Conservation (phyloP, 2,329 filamentous ascomycete genomes). For the Alternaria arborescens region DNA sequence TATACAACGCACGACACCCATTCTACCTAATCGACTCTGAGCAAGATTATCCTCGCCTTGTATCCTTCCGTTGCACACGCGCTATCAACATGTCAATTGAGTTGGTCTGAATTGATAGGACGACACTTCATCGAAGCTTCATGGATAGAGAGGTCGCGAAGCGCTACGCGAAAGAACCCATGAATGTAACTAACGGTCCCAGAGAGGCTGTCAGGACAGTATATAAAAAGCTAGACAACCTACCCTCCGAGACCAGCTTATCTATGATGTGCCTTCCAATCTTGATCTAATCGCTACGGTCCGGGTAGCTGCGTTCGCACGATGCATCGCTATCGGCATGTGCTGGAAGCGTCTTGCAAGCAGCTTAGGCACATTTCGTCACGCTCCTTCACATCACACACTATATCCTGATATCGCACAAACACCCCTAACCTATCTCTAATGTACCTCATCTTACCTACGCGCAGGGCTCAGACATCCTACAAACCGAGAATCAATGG, state of each 20-base stretch:
- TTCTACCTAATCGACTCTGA: background rate
- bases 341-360: background rate
- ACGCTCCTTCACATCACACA: background rate
- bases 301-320: background rate
- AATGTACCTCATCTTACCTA: constrained; percentile 7
- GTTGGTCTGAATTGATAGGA: background rate
- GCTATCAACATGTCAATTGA: background rate
- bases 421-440: background rate
- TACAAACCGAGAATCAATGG: constrained; percentile 11
- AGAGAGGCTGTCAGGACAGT: background rate
- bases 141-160: background rate
- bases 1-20: background rate
- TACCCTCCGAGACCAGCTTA: background rate
- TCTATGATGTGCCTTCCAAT: background rate
- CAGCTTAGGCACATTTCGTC: background rate
- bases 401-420: background rate
- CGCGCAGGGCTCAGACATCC: background rate
- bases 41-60: background rate
- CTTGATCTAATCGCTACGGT: background rate
- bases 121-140: background rate
- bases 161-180: background rate
- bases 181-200: background rate
- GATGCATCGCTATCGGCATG: background rate
- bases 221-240: background rate
- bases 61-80: background rate